Percentiles rank a stretch among this genome's conserved stretches.
phyloP scores from a whole-genome alignment of 805 yeast species.

The Saccharomyces eubayanus region DNA sequence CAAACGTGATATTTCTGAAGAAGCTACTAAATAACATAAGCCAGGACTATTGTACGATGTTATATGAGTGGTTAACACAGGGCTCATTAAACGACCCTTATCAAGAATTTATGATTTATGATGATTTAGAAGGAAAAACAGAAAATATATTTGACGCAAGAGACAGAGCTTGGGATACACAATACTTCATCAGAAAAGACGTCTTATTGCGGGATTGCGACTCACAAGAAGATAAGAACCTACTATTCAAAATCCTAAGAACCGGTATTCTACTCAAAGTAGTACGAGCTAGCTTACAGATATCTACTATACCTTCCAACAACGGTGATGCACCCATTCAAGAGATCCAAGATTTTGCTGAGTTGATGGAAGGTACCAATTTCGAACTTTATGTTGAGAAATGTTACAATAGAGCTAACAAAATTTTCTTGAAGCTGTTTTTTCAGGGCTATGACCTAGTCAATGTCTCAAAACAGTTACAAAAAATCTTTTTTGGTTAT shows the following conservation, averaged over 20 bases:
- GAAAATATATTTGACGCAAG: slow-evolving; percentile 29
- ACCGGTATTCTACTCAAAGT: slow-evolving; percentile 85
- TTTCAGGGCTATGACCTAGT: slow-evolving; percentile 51
- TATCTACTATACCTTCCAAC: slow-evolving; percentile 14
- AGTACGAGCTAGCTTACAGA: slow-evolving; percentile 28
- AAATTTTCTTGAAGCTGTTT: slow-evolving; percentile 46
- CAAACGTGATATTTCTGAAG: slow-evolving; percentile 41
- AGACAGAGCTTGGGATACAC: slow-evolving; percentile 66
- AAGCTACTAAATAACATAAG: slow-evolving; percentile 52
- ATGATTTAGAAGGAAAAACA: slow-evolving; percentile 7
- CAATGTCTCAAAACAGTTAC: slow-evolving; percentile 41
- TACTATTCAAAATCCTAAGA: slow-evolving; percentile 48
- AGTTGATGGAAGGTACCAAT: slow-evolving; percentile 32
- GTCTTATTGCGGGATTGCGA: slow-evolving; percentile 46
- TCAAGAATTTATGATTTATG: slow-evolving; percentile 71
- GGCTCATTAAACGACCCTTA: slow-evolving; percentile 74
- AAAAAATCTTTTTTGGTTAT: slow-evolving; percentile 44
- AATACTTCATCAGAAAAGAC: slow-evolving; percentile 64
- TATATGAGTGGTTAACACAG: slow-evolving; percentile 68
- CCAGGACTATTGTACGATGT: slow-evolving; percentile 51
- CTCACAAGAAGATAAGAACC: slow-evolving; percentile 37
- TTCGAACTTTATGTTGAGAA: slow-evolving; percentile 48
- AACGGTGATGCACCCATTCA: slow-evolving; percentile 26
- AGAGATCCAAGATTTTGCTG: slow-evolving; percentile 6
- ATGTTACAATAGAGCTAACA: slow-evolving; percentile 63